Percentiles rank a stretch among this genome's conserved stretches.
phyloP scores from a whole-genome alignment of 2,329 filamentous ascomycete species.

The Monosporascus sp. region DNA sequence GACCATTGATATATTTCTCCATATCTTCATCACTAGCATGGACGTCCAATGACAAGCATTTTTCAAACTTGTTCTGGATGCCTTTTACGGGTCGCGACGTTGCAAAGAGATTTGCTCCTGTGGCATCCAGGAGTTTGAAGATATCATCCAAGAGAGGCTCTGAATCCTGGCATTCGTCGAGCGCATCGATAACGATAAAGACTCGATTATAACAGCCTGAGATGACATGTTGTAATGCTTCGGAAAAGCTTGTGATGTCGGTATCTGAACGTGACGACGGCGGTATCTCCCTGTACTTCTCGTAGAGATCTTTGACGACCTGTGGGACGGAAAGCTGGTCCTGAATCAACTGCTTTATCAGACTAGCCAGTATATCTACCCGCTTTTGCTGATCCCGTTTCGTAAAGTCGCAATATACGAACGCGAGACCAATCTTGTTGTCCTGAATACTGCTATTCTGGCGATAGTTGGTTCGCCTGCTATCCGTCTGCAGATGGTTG shows the following conservation, averaged over 20 bases:
- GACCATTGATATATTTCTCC: conserved; percentile 18
- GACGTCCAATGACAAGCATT: conserved; percentile 19
- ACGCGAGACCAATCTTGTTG: conserved; percentile 29
- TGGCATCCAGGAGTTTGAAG: conserved; percentile 3
- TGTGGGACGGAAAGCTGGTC: conserved; percentile 14
- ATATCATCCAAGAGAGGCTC: conserved; percentile 7
- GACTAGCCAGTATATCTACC: conserved; percentile 24
- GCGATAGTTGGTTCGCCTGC: conserved; percentile 6
- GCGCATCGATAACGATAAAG: conserved; percentile 14
- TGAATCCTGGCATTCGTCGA: conserved; percentile 11
- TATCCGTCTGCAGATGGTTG: conserved; percentile 27
- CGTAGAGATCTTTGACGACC: conserved; percentile 20
- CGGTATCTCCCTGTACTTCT: conserved; percentile 12
- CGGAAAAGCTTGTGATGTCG: conserved; percentile 10
- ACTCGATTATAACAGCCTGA: conserved; percentile 10
- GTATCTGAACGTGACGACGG: conserved; percentile 8
- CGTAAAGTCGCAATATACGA: conserved; percentile 40
- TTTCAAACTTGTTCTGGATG: conserved; percentile 7
- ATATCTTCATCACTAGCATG: conserved; percentile 25
- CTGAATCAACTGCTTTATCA: conserved; percentile 33
- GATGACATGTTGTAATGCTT: conserved; percentile 8
- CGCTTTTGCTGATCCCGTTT: conserved; percentile 32
- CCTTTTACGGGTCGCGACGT: conserved; percentile 12
- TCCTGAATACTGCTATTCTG: too few relatives aligned
- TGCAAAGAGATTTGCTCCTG: conserved; percentile 8